These are phyloP conservation scores for Fusarium denticulatum DNA, from an alignment of 2,329 filamentous ascomycete species.

Conservation along the genomic window DNA sequence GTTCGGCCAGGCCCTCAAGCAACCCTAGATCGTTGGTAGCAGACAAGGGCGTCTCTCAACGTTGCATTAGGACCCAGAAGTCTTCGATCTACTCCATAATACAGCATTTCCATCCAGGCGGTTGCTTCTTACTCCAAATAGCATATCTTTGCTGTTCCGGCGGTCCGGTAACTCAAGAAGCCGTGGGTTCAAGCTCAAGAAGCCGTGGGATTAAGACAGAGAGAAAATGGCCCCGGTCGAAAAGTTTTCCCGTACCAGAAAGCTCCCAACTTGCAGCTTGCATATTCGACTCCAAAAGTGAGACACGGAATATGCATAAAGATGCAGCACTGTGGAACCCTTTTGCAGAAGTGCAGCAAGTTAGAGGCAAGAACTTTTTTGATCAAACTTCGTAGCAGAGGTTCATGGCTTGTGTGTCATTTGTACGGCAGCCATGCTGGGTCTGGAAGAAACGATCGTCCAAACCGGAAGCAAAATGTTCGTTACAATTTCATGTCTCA, in stretches of 20 bases:
- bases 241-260: constrained; percentile 25
- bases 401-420: not conserved
- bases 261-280: constrained; percentile 27
- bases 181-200: not conserved
- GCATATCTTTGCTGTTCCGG: constrained; percentile 6
- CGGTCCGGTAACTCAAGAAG: constrained; percentile 15
- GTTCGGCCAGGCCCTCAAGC: not conserved
- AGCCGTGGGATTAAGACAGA: not conserved
- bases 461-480: not conserved
- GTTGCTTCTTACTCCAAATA: not conserved
- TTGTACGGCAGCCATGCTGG: not conserved
- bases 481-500: not conserved
- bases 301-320: constrained; percentile 18
- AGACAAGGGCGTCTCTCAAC: not conserved
- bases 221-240: constrained; percentile 4
- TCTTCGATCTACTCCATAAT: not conserved
- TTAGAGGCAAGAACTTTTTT: not conserved
- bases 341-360: constrained; percentile 8
- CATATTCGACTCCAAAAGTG: constrained; percentile 10
- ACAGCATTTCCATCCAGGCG: not conserved
- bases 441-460: not conserved
- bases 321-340: constrained; percentile 20
- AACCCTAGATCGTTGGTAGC: not conserved
- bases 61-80: constrained; percentile 12
- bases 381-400: constrained; percentile 3